These are phyloP conservation scores for Arthrinium puccinioides DNA, from an alignment of 2,329 filamentous ascomycete genomes.

Conservation along the genomic window DNA sequence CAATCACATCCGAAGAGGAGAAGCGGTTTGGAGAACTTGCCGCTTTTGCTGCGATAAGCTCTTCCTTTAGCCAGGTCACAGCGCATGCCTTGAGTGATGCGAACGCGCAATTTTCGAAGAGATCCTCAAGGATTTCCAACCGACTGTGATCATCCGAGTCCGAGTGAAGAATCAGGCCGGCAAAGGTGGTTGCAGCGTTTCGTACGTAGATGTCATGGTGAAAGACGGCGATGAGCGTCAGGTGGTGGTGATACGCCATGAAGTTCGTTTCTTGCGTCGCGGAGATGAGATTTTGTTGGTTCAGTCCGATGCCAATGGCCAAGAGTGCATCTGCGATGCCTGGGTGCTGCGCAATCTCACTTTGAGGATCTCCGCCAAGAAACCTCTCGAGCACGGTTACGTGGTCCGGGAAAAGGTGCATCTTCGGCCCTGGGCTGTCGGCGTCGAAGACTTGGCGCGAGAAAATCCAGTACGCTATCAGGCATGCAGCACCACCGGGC, in stretches of 20 bases:
- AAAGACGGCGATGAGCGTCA: conserved; percentile 51
- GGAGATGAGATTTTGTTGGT: conserved; percentile 39
- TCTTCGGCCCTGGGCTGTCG: conserved; percentile 42
- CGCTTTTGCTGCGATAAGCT: conserved; percentile 40
- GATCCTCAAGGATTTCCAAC: conserved; percentile 55
- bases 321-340: conserved; percentile 54
- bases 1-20: conserved; percentile 45
- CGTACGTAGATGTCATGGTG: conserved; percentile 47
- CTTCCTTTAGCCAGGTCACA: conserved; percentile 57
- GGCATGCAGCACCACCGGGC: conserved; percentile 49
- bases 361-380: conserved; percentile 41
- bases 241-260: conserved; percentile 53
- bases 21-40: conserved; percentile 32
- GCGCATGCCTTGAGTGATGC: conserved; percentile 55
- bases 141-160: conserved; percentile 53
- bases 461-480: conserved; percentile 57
- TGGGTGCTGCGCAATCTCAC: conserved; percentile 38
- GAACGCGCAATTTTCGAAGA: conserved; percentile 59
- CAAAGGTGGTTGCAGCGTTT: conserved; percentile 46
- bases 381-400: conserved; percentile 45
- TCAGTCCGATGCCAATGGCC: conserved; percentile 52
- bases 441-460: conserved; percentile 54
- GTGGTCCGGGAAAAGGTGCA: conserved; percentile 56
- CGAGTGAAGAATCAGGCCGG: conserved; percentile 47
- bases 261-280: conserved; percentile 32